Conservation (phyloP, 805 yeast species). For the Schizosaccharomyces osmophilus region DNA sequence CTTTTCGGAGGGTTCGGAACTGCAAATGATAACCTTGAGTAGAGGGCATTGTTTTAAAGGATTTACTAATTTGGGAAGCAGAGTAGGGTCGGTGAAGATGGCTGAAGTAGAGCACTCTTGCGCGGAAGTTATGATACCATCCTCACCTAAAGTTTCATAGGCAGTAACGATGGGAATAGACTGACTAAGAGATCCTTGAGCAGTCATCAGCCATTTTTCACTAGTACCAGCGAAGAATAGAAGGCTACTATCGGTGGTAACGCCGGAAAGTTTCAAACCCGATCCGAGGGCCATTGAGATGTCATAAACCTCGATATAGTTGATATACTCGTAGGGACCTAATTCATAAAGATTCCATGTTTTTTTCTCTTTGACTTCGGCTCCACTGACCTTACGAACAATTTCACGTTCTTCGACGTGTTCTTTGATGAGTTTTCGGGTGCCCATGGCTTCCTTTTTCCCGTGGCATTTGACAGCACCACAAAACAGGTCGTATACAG, state of each 20-base stretch:
- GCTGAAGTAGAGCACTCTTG: slow-evolving; percentile 57
- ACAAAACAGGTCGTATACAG: slow-evolving; percentile 42
- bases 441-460: slow-evolving; percentile 35
- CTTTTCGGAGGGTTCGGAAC: slow-evolving; percentile 22
- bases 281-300: slow-evolving; percentile 34
- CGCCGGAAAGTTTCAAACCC: slow-evolving; percentile 54
- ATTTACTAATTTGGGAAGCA: slow-evolving; percentile 38
- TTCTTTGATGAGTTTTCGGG: slow-evolving; percentile 50
- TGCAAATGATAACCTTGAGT: slow-evolving; percentile 47
- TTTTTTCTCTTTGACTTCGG: slow-evolving; percentile 46
- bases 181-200: slow-evolving; percentile 54
- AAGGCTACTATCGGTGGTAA: slow-evolving; percentile 36
- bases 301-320: slow-evolving; percentile 31
- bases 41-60: slow-evolving; percentile 42
- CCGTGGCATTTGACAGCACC: slow-evolving; percentile 39
- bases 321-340: slow-evolving; percentile 41
- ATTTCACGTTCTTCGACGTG: slow-evolving; percentile 56
- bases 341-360: slow-evolving; percentile 72
- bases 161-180: slow-evolving; percentile 84
- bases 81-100: slow-evolving; percentile 60
- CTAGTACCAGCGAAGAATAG: slow-evolving; percentile 68
- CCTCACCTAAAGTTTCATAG: slow-evolving; percentile 80
- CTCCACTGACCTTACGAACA: slow-evolving; percentile 56
- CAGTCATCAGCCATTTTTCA: slow-evolving; percentile 56
- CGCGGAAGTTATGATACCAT: slow-evolving; percentile 52